Evolutionary conservation across 2,329 filamentous ascomycete genomes (phyloP), one percentile per base, ranked within the genome.

Genomic region (Calonectria multiphialidica): DNA sequence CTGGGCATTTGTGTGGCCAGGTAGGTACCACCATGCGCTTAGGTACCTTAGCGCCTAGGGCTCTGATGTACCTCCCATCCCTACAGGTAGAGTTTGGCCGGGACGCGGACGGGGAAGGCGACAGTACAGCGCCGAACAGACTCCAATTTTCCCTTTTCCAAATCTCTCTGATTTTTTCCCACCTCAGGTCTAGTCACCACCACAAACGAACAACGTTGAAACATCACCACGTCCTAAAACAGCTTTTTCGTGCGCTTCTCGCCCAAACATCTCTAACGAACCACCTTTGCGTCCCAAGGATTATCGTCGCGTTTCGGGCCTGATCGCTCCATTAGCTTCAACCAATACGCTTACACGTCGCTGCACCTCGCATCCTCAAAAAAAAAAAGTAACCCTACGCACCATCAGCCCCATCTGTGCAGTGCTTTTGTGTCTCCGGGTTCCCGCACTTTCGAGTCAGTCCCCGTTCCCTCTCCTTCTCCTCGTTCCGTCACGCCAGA

Each of bases 101-200:
- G 53, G 53, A 57, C 30, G 33, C 33, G 53, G 53, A 59, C 53
- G 53, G 69, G 67, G 53, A 57, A 42, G 61, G 44, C 65, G 42
- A 68, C 70, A 59, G 72, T 59, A 55, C 50, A 72, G 53, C 53
- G 53, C 53, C 53, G 53, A 59, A 59, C 53, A 62, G 68, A 68
- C 70, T 82, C 78, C 80, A 81, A 80, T 79, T 81, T 82, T 82
- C 76, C 75, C 74, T 76, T 78, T 76, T 77, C 73, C 75, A 80
- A 81, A 79, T 78, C 81, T 75, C 78, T 72, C 77, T 70, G 75
- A 80, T 80, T 81, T 79, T 82, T 83, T 83, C 80, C 75, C 75
- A 78, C 77, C 73, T 74, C 75, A 76, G 72, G 72, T 78, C 78
- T 79, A 76, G 77, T 78, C 77, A 79, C 76, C 76, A 78, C 75